Evolutionary conservation across 371 early-diverging fungal species (phyloP), one percentile per base, ranked within the genome.

Genomic region (Basidiobolus meristosporus): DNA sequence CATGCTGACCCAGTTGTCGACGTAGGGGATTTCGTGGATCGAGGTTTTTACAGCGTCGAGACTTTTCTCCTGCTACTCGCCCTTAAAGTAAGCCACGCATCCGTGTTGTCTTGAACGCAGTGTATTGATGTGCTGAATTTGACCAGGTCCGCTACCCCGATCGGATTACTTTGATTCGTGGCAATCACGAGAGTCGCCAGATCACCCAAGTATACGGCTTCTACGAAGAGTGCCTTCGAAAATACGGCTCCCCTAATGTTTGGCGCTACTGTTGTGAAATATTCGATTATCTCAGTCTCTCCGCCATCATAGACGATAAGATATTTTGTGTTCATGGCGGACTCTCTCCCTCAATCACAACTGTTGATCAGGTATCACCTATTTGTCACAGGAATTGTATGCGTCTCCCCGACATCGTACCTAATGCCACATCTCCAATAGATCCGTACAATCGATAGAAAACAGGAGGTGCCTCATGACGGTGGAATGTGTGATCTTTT

Each of bases 311-410:
- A 43, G 90, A 91, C 51, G 84, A 86, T 45, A 70, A 77, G 36
- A 81, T 95, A 23, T 82, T 99, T 52, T 97, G 98, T 54, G 95
- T 96, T 29, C 99, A 98, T 56, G 99, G 99, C 18, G 99, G 99
- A 6, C 70, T 98, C 19, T 87, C 87, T 16, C 98, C 99, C 1
- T 70, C 75, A 3, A 77, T 98, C 41, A 78, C 73, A 42, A 86
- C 91, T 2, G 56, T 99, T 12, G 98, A 98, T 50, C 92, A 97
- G 64, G 82, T 77, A 65, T n/a, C n/a, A n/a, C n/a, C n/a, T n/a
- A n/a, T n/a, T n/a, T n/a, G n/a, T n/a, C 26, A 1, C 3, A 11
- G 23, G 9, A 11, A 22, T 22, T 1, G n/a, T n/a, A n/a, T n/a
- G n/a, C n/a, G n/a, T n/a, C n/a, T n/a, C n/a, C n/a, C n/a, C n/a